Conservation (phyloP, 2,329 filamentous ascomycete species). For the Lachnum nothofagi region DNA sequence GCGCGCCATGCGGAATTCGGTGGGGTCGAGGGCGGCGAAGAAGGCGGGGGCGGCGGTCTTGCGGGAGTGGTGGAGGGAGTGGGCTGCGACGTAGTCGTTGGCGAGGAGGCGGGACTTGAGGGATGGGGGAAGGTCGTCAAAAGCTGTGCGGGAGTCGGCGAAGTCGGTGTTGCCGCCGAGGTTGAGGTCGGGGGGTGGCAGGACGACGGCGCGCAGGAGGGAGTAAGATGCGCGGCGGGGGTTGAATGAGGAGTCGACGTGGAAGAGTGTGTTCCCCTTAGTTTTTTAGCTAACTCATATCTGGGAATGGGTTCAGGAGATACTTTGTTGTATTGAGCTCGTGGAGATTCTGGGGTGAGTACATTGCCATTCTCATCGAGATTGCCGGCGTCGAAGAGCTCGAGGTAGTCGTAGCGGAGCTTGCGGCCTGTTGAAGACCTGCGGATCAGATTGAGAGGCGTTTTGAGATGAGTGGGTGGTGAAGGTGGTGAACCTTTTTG, state of each 20-base stretch:
- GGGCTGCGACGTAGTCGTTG: conserved; percentile 43
- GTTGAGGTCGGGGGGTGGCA: conserved; percentile 42
- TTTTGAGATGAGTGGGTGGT: conserved; percentile 16
- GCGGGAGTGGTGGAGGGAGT: conserved; percentile 48
- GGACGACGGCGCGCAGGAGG: conserved; percentile 44
- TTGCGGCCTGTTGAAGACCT: conserved; percentile 17
- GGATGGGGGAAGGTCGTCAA: conserved; percentile 39
- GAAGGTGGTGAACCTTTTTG: background rate
- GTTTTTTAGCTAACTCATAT: background rate
- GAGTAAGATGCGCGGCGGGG: conserved; percentile 49
- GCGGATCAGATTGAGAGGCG: too few relatives aligned
- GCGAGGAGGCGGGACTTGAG: conserved; percentile 29
- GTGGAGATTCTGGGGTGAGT: conserved; percentile 13
- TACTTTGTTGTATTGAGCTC: conserved; percentile 22
- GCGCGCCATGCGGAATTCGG: conserved; percentile 26
- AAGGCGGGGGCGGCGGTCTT: conserved; percentile 46
- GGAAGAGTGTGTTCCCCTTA: conserved; percentile 44
- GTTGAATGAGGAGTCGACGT: conserved; percentile 52
- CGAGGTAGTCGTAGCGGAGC: conserved; percentile 42
- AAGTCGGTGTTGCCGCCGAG: conserved; percentile 49
- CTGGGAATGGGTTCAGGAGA: conserved; percentile 34
- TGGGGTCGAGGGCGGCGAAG: conserved; percentile 40
- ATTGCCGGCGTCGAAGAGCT: conserved; percentile 56
- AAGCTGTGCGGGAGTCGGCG: conserved; percentile 49
- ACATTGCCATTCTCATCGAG: conserved; percentile 42